phyloP scores from a whole-genome alignment of 1,139 yeast genomes.

The Candida sojae region DNA sequence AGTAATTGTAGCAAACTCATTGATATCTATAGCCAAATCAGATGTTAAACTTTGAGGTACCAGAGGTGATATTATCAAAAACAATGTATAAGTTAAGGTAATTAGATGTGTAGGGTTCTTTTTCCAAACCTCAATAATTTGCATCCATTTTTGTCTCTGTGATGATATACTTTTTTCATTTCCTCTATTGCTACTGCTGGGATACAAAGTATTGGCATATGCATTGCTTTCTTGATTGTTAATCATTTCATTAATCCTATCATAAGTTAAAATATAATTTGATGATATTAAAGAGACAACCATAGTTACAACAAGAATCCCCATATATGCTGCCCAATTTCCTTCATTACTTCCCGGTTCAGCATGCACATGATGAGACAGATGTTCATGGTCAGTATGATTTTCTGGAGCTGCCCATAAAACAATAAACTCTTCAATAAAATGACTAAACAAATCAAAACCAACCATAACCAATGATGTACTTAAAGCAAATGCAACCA shows the following conservation, averaged over 20 bases:
- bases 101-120: constrained; percentile 65
- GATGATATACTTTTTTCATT: constrained; percentile 8
- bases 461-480: constrained; percentile 90
- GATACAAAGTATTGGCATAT: neutral
- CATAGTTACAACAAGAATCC: constrained; percentile 27
- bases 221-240: constrained; percentile 4
- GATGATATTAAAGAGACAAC: constrained; percentile 39
- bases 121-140: constrained; percentile 20
- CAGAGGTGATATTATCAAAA: constrained; percentile 34
- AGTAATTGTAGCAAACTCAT: constrained; percentile 51
- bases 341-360: constrained; percentile 34
- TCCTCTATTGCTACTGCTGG: neutral
- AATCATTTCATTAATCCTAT: constrained; percentile 37
- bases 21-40: constrained; percentile 39
- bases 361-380: constrained; percentile 57
- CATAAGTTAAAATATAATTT: constrained; percentile 34
- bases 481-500: constrained; percentile 84
- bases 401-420: constrained; percentile 43
- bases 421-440: constrained; percentile 71
- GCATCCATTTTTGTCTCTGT: neutral
- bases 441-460: constrained; percentile 81
- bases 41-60: constrained; percentile 30
- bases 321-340: constrained; percentile 35
- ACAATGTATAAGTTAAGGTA: constrained; percentile 56
- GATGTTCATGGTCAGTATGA: constrained; percentile 28